A percentile compares a stretch with the other conserved stretches of the same genome.
Conservation (phyloP, 208 protist genomes). For the Acanthamoeba lugdunensis region DNA sequence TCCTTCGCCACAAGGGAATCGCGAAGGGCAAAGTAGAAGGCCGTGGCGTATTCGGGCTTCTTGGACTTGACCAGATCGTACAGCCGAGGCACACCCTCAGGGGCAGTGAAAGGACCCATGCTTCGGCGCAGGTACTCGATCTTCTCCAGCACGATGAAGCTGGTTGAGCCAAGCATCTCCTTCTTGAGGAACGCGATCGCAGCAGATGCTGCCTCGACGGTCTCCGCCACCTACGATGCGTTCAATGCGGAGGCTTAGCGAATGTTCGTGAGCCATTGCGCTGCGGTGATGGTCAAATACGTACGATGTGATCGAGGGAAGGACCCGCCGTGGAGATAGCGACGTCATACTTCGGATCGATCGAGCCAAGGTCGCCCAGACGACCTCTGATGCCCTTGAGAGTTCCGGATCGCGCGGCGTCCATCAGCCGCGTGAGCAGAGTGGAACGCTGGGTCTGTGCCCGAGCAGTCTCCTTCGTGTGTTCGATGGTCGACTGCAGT, state of each 20-base stretch:
- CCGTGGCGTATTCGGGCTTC: conserved; percentile 88
- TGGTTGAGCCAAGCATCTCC: conserved; percentile 94
- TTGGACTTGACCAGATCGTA: conserved; percentile 91
- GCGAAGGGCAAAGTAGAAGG: conserved; percentile 95
- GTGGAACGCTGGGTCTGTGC: not conserved
- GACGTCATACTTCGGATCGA: conserved; percentile 96
- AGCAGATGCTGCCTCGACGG: conserved; percentile 89
- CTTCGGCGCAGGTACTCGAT: conserved; percentile 86
- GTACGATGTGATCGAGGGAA: conserved; percentile 95
- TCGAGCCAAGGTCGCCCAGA: conserved; percentile 96
- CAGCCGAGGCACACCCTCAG: conserved; percentile 83
- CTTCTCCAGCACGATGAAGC: conserved; percentile 97
- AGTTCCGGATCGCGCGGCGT: conserved; percentile 73
- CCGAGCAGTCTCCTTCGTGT: conserved; percentile 22
- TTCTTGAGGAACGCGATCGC: conserved; percentile 93
- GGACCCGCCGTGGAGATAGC: conserved; percentile 96
- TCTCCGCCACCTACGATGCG: conserved; percentile 90
- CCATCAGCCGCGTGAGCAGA: conserved; percentile 51
- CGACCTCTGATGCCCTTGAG: conserved; percentile 90
- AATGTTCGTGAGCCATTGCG: not conserved
- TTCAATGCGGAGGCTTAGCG: not conserved
- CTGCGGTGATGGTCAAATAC: not conserved
- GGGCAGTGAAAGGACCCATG: conserved; percentile 81
- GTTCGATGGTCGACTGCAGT: not conserved
- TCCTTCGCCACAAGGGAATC: conserved; percentile 96